phyloP scores from a whole-genome alignment of 805 yeast species.

The Pichia thaimueangensis region DNA sequence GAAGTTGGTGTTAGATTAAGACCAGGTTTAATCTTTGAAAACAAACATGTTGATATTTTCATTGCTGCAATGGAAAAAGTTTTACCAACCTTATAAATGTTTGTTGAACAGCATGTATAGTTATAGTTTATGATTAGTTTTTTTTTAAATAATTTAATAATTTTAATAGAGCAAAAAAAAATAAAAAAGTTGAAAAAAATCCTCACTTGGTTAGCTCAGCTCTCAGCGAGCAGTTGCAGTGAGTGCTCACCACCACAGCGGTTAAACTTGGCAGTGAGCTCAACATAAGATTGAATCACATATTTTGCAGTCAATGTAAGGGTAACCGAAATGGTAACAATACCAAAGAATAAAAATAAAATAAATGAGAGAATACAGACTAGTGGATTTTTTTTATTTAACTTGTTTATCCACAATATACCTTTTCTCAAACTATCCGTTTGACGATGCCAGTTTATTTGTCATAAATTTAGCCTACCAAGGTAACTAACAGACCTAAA shows the following conservation, averaged over 20 bases:
- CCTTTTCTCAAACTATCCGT: conserved; percentile 24
- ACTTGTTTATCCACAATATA: conserved; percentile 18
- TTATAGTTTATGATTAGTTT: not conserved
- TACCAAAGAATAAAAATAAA: not conserved
- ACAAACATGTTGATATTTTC: conserved; percentile 71
- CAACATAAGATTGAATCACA: too few relatives aligned
- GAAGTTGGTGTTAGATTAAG: conserved; percentile 71
- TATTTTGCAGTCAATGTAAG: too few relatives aligned
- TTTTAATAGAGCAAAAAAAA: conserved; percentile 2
- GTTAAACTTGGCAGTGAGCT: too few relatives aligned
- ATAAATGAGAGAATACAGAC: conserved; percentile 27
- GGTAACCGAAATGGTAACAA: too few relatives aligned
- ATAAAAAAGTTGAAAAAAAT: not conserved
- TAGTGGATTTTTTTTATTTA: conserved; percentile 26
- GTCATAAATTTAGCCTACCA: not conserved
- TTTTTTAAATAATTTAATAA: too few relatives aligned
- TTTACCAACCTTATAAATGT: conserved; percentile 21
- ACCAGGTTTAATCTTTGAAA: conserved; percentile 72
- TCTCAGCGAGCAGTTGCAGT: too few relatives aligned
- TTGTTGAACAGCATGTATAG: too few relatives aligned
- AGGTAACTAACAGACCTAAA: conserved; percentile 2
- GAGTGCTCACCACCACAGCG: too few relatives aligned
- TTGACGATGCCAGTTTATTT: conserved; percentile 15
- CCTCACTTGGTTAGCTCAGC: too few relatives aligned
- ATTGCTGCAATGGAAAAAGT: conserved; percentile 38